Evolutionary conservation across 2,329 filamentous ascomycete species (phyloP).

Genomic region (Ceratocystis cubensis): DNA sequence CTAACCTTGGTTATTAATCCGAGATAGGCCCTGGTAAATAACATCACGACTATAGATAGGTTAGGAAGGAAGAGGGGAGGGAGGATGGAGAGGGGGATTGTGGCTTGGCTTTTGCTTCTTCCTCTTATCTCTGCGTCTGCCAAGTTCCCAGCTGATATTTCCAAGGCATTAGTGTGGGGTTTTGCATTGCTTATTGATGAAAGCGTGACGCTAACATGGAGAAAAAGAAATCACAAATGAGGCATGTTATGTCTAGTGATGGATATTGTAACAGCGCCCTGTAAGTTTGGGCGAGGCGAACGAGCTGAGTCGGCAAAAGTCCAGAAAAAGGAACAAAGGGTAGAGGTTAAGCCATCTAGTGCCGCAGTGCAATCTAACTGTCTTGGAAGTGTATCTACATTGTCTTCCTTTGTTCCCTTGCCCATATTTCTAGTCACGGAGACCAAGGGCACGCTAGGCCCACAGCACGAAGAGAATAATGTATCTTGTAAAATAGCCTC

Average conservation of each 20-base stretch:
- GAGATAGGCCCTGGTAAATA: constrained; percentile 5
- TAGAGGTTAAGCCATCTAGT: neutral
- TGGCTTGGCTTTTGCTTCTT: neutral
- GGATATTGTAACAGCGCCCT: neutral
- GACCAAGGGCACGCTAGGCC: neutral
- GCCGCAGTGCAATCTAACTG: neutral
- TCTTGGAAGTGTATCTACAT: neutral
- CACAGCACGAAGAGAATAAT: neutral
- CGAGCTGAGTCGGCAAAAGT: neutral
- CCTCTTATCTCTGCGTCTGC: neutral
- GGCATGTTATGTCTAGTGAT: neutral
- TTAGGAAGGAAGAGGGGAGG: neutral
- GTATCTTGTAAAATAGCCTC: neutral
- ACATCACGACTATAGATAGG: neutral
- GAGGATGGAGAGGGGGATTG: neutral
- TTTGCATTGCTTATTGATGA: neutral
- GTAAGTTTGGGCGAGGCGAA: neutral
- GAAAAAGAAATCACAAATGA: constrained; percentile 9
- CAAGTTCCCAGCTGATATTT: neutral
- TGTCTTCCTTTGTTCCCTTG: neutral
- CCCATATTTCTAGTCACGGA: neutral
- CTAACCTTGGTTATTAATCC: constrained; percentile 3
- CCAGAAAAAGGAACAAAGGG: neutral
- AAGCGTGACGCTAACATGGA: neutral
- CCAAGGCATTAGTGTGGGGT: neutral